Evolutionary conservation across 495 filamentous ascomycete species (phyloP).

Genomic region (Parathielavia appendiculata): DNA sequence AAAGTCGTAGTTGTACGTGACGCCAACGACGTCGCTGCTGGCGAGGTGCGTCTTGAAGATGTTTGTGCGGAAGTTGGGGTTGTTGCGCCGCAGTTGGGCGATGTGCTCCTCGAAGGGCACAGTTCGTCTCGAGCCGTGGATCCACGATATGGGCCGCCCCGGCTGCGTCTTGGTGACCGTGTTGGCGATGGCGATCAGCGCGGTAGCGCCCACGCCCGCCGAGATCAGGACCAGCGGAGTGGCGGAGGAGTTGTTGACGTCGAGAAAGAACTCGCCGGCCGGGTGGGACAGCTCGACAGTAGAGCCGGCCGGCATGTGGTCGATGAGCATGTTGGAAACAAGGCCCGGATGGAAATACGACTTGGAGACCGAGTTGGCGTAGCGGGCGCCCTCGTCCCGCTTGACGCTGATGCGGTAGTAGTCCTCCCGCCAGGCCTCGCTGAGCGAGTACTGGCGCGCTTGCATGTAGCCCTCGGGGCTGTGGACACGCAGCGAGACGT

Average conservation of each 20-base stretch:
- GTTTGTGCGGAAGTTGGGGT: slow-evolving; percentile 33
- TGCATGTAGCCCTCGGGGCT: slow-evolving; percentile 56
- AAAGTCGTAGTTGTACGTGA: slow-evolving; percentile 52
- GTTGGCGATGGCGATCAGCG: slow-evolving; percentile 64
- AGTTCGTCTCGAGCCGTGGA: slow-evolving; percentile 54
- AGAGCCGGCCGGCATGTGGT: slow-evolving; percentile 53
- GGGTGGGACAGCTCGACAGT: slow-evolving; percentile 61
- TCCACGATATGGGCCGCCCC: slow-evolving; percentile 51
- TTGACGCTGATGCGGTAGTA: slow-evolving; percentile 70
- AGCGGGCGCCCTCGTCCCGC: slow-evolving; percentile 51
- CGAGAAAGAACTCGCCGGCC: slow-evolving; percentile 64
- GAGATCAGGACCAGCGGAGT: slow-evolving; percentile 61
- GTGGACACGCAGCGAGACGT: slow-evolving; percentile 56
- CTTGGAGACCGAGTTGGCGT: slow-evolving; percentile 38
- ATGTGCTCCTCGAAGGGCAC: slow-evolving; percentile 52
- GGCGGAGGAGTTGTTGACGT: slow-evolving; percentile 35
- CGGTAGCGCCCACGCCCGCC: slow-evolving; percentile 65
- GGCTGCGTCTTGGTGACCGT: slow-evolving; percentile 43
- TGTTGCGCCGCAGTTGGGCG: slow-evolving; percentile 33
- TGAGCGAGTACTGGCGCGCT: slow-evolving; percentile 69
- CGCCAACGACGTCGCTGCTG: slow-evolving; percentile 46
- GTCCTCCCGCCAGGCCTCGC: slow-evolving; percentile 51
- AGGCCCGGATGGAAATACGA: slow-evolving; percentile 50
- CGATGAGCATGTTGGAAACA: slow-evolving; percentile 67
- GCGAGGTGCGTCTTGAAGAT: slow-evolving; percentile 41